Evolutionary conservation across 176 grass and related monocot species (phyloP).

Genomic region (Aegilops longissima): DNA sequence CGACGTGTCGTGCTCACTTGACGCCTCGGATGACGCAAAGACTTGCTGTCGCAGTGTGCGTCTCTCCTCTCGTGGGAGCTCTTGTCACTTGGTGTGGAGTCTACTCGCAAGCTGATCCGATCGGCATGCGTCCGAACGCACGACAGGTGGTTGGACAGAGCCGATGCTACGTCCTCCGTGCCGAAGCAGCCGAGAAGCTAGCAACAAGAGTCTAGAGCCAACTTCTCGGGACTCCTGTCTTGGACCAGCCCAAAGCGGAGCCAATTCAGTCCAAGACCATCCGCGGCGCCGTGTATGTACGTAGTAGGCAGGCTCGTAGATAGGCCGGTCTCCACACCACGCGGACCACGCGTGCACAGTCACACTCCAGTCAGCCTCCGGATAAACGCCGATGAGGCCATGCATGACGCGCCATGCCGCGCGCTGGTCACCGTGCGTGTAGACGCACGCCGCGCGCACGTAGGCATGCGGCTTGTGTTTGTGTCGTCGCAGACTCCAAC

Average conservation of each 20-base stretch:
- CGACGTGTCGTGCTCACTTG: background rate
- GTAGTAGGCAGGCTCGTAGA: background rate
- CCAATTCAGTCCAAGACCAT: background rate
- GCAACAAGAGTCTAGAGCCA: conserved; percentile 15
- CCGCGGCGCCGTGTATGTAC: conserved; percentile 4
- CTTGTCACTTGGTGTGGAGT: background rate
- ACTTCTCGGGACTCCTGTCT: background rate
- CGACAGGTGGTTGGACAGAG: conserved; percentile 8
- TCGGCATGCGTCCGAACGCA: background rate
- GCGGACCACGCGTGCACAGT: conserved; percentile 2
- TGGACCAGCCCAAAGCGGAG: background rate
- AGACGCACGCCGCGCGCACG: background rate
- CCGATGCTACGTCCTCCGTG: background rate
- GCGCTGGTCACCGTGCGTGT: background rate
- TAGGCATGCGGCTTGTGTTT: background rate
- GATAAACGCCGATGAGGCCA: background rate
- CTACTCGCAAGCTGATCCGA: background rate
- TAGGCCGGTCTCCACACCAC: background rate
- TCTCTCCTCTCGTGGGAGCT: background rate
- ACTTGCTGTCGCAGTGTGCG: no score
- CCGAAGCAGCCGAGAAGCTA: background rate
- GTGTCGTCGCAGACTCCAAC: conserved; percentile 41
- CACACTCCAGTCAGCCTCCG: background rate
- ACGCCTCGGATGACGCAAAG: background rate
- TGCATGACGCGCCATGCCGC: conserved; percentile 1